Base-by-base conservation (phyloP, 768 basidiomycete species). In the Pholiota microspora region DNA sequence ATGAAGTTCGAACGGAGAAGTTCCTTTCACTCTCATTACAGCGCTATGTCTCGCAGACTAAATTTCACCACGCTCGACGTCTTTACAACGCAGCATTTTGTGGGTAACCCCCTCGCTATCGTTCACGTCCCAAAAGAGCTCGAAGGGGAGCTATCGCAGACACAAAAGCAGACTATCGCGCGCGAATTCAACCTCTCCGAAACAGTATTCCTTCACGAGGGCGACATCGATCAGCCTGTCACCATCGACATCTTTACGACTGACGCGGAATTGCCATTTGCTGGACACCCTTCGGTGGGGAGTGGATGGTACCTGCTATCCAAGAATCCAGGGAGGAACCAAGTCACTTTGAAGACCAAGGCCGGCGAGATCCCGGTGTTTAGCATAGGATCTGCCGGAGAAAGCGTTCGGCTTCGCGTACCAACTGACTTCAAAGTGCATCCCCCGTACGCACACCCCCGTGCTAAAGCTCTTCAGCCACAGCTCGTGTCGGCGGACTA, bases 171-270 rank as follows among this genome's bases (percentile, higher is more conserved):
- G 51, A 64, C 55, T 10, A 73, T 78, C 51, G 77, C 78, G 2
- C 67, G 71, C 23, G 78, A 79, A 56, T 80, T 80, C 64, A 78
- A 80, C 57, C 68, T 77, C 50, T 76, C 77, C 3, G 78, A 79
- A 47, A 79, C 78, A 0, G 74, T 78, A 27, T 78, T 78, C 60
- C 65, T 75, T 1, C 75, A 78, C 56, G 69, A 72, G 49, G 56
- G 58, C 13, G 53, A 57, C 12, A 18, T 47, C 8, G 62, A 63
- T 28, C 55, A 58, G 2, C 64, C 69, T 1, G 60, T 69, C 25
- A 59, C 54, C 9, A 73, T 76, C 54, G 73, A 78, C 42, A 77
- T 77, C 46, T 78, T 77, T 63, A 77, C 71, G 9, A 59, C 71
- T 3, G 60, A 59, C 3, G 63, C 66, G 31, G 76, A 79, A 50